These are phyloP conservation scores for Planoprotostelium fungivorum DNA, from an alignment of 78 protist species.

Conservation along the genomic window DNA sequence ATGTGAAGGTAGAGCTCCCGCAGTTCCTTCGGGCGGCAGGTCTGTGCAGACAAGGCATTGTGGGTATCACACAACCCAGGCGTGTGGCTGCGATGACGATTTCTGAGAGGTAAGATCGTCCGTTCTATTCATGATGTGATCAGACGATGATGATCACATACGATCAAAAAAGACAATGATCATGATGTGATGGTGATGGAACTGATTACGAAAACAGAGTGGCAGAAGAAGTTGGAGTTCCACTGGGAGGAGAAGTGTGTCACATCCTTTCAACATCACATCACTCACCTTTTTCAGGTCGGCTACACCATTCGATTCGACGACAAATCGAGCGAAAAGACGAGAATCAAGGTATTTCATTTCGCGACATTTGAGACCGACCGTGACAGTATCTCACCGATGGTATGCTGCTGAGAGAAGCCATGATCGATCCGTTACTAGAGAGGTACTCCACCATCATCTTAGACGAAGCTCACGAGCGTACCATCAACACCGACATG, in stretches of 20 bases:
- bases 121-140: not conserved
- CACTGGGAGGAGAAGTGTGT: conserved; percentile 70
- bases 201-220: conserved; percentile 46
- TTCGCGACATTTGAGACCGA: not conserved
- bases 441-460: conserved; percentile 61
- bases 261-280: not conserved
- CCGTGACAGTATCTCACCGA: conserved; percentile 89
- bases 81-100: conserved; percentile 90
- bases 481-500: conserved; percentile 84
- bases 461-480: conserved; percentile 92
- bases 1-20: not conserved
- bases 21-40: not conserved
- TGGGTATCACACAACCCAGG: conserved; percentile 79
- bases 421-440: conserved; percentile 69
- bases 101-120: conserved; percentile 14
- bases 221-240: conserved; percentile 62
- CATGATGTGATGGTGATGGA: not conserved
- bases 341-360: conserved; percentile 54
- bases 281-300: not conserved
- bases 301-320: conserved; percentile 91
- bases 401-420: conserved; percentile 89
- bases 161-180: too few species aligned
- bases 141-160: not conserved
- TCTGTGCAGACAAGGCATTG: not conserved
- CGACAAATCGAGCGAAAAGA: conserved; percentile 36